These are phyloP conservation scores for Curvularia spicifera DNA, from an alignment of 2,329 filamentous ascomycete species.

Conservation along the genomic window DNA sequence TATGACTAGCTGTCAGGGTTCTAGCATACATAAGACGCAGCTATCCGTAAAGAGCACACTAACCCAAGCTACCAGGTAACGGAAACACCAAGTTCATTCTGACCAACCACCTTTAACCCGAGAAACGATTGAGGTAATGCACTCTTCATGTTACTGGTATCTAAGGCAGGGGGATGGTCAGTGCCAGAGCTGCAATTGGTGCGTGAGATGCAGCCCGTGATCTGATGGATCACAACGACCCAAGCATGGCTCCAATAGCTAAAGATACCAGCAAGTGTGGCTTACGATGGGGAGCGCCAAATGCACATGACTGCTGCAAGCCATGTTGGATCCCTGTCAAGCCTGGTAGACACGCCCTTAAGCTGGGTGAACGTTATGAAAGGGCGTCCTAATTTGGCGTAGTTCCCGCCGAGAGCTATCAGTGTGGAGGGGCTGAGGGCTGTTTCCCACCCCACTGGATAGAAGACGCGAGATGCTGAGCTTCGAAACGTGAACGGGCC, in stretches of 20 bases:
- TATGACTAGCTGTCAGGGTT: conserved; percentile 25
- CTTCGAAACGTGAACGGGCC: conserved; percentile 32
- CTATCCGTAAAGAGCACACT: conserved; percentile 30
- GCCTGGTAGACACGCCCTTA: conserved; percentile 25
- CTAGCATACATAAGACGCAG: conserved; percentile 33
- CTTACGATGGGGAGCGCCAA: conserved; percentile 25
- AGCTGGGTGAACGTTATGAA: conserved; percentile 19
- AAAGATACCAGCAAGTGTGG: conserved; percentile 31
- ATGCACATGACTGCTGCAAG: conserved; percentile 37
- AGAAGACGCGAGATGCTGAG: conserved; percentile 36
- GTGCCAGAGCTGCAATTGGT: conserved; percentile 33
- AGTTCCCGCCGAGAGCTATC: conserved; percentile 32
- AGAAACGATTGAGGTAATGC: conserved; percentile 24
- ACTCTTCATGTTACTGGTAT: conserved; percentile 22
- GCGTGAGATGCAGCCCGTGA: conserved; percentile 35
- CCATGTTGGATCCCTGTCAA: conserved; percentile 30
- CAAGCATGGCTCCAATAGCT: conserved; percentile 31
- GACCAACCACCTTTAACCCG: conserved; percentile 20
- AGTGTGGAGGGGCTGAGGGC: conserved; percentile 33
- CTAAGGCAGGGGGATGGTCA: conserved; percentile 22
- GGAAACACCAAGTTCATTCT: conserved; percentile 15
- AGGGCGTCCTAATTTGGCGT: conserved; percentile 34
- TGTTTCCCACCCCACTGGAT: conserved; percentile 41
- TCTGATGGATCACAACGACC: conserved; percentile 29
- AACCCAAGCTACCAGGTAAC: conserved; percentile 22